phyloP scores from a whole-genome alignment of 768 basidiomycete species.

The Mycena indigotica region DNA sequence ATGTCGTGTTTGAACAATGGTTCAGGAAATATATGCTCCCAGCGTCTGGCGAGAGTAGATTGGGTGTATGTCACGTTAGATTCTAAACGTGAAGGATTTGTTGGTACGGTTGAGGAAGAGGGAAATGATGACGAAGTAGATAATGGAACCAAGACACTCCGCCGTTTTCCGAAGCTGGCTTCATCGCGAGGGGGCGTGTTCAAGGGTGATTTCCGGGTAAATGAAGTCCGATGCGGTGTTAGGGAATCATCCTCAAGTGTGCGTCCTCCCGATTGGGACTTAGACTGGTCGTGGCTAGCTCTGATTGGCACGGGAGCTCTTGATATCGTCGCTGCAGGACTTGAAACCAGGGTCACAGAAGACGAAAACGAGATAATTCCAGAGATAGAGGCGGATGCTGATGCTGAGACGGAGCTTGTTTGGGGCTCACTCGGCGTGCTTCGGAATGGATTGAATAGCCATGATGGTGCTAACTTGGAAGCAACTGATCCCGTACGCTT shows the following conservation, averaged over 20 bases:
- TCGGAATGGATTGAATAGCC: slow-evolving; percentile 79
- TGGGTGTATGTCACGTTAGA: slow-evolving; percentile 61
- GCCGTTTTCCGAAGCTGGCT: slow-evolving; percentile 57
- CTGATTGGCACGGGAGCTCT: slow-evolving; percentile 50
- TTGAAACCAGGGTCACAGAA: slow-evolving; percentile 32
- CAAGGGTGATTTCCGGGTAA: slow-evolving; percentile 61
- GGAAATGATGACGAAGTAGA: slow-evolving; percentile 48
- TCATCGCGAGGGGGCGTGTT: slow-evolving; percentile 75
- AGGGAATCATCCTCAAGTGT: slow-evolving; percentile 60
- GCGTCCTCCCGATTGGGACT: slow-evolving; percentile 52
- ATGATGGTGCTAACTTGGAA: slow-evolving; percentile 72
- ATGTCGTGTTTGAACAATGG: slow-evolving; percentile 79
- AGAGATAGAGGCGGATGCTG: slow-evolving; percentile 41
- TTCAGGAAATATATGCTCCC: slow-evolving; percentile 85
- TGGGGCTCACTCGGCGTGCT: slow-evolving; percentile 65
- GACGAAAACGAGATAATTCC: slow-evolving; percentile 16
- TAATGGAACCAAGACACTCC: slow-evolving; percentile 41
- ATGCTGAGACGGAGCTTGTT: slow-evolving; percentile 56
- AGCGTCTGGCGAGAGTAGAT: slow-evolving; percentile 78
- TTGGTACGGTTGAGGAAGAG: slow-evolving; percentile 46
- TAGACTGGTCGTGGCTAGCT: slow-evolving; percentile 26
- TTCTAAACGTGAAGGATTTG: slow-evolving; percentile 71
- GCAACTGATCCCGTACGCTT: slow-evolving; percentile 39
- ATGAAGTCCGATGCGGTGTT: slow-evolving; percentile 46
- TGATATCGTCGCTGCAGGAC: slow-evolving; percentile 28